phyloP scores from a whole-genome alignment of 2,329 filamentous ascomycete species.

The Sporothrix globosa region DNA sequence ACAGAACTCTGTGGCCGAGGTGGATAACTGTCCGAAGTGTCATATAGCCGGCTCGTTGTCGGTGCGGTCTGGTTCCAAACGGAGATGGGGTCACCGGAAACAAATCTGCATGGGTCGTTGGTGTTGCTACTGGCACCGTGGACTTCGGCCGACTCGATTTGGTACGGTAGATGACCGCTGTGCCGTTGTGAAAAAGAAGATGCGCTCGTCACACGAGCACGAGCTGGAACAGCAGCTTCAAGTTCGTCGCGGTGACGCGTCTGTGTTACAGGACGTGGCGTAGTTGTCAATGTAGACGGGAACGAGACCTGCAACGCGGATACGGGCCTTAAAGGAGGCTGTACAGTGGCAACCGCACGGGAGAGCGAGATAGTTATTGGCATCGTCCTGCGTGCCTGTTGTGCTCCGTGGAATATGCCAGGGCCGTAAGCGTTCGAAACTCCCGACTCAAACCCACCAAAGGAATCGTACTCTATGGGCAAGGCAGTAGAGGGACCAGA shows the following conservation, averaged over 20 bases:
- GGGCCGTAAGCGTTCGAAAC: slow-evolving; percentile 50
- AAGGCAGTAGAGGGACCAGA: slow-evolving; percentile 52
- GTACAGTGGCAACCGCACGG: background rate
- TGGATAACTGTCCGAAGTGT: slow-evolving; percentile 20
- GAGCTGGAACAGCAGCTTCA: slow-evolving; percentile 44
- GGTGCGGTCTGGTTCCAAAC: slow-evolving; percentile 44
- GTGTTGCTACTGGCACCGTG: slow-evolving; percentile 39
- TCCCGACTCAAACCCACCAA: slow-evolving; percentile 51
- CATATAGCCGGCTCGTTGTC: slow-evolving; percentile 24
- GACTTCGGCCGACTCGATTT: slow-evolving; percentile 37
- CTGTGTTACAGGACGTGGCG: slow-evolving; percentile 36
- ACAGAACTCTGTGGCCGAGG: background rate
- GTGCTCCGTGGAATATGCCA: slow-evolving; percentile 50
- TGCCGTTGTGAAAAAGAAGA: slow-evolving; percentile 50
- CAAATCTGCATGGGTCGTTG: slow-evolving; percentile 41
- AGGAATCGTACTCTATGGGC: slow-evolving; percentile 56
- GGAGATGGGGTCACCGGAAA: slow-evolving; percentile 45
- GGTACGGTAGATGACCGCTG: slow-evolving; percentile 44
- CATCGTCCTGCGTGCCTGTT: slow-evolving; percentile 37
- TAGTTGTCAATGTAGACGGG: slow-evolving; percentile 33
- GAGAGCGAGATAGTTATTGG: slow-evolving; percentile 20
- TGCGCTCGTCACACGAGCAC: slow-evolving; percentile 44
- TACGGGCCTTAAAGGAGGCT: slow-evolving; percentile 42
- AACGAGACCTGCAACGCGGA: slow-evolving; percentile 44
- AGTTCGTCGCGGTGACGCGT: slow-evolving; percentile 46